These are phyloP conservation scores for Fusarium cicatricum DNA, from an alignment of 2,329 filamentous ascomycete genomes.

Conservation along the genomic window DNA sequence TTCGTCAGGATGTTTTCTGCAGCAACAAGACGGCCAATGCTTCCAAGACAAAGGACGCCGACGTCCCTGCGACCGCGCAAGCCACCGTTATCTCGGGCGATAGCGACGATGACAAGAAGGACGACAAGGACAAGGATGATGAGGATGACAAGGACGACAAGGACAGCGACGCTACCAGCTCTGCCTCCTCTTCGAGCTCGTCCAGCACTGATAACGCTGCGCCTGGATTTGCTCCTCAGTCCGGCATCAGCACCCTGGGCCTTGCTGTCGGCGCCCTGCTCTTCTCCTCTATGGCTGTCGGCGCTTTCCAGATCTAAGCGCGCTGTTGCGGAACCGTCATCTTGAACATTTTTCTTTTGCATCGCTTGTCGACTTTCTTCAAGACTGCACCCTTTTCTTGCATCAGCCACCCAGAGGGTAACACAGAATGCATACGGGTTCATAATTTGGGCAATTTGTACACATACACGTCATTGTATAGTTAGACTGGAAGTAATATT, in stretches of 20 bases:
- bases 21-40: conserved; percentile 50
- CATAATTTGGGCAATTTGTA: conserved; percentile 19
- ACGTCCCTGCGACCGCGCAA: conserved; percentile 42
- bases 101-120: conserved; percentile 11
- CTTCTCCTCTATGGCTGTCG: conserved; percentile 45
- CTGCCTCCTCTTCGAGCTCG: conserved; percentile 23
- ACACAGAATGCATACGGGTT: conserved; percentile 13
- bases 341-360: neutral
- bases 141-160: conserved; percentile 15
- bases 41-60: conserved; percentile 39
- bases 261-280: conserved; percentile 49
- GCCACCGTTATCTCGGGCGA: conserved; percentile 45
- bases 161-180: conserved; percentile 8
- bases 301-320: conserved; percentile 39
- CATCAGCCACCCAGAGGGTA: conserved; percentile 6
- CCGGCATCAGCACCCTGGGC: conserved; percentile 44
- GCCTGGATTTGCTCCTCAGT: conserved; percentile 31
- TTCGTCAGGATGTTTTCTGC: conserved; percentile 54
- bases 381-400: conserved; percentile 19
- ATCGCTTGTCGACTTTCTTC: neutral
- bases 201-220: conserved; percentile 33
- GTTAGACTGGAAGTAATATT: conserved; percentile 13
- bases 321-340: neutral
- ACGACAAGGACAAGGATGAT: conserved; percentile 10
- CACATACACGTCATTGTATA: conserved; percentile 14